These are phyloP conservation scores for Boletus reticulatus DNA, from an alignment of 768 basidiomycete genomes.

Conservation along the genomic window DNA sequence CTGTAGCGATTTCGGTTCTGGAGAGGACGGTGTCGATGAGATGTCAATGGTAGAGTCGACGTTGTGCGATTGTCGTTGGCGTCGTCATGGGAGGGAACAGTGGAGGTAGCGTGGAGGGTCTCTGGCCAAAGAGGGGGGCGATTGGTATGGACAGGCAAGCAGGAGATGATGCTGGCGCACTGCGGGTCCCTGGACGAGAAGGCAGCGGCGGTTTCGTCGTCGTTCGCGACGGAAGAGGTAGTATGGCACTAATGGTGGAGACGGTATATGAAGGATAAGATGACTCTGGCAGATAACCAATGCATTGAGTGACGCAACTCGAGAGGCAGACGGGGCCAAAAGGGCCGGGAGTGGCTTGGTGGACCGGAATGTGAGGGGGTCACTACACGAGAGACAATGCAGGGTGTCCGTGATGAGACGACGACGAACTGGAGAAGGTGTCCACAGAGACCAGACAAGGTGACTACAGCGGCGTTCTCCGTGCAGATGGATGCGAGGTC, in stretches of 20 bases:
- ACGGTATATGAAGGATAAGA: constrained; percentile 50
- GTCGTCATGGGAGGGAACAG: constrained; percentile 24
- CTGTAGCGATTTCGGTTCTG: constrained; percentile 51
- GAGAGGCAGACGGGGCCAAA: constrained; percentile 31
- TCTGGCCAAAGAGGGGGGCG: constrained; percentile 69
- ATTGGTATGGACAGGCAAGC: constrained; percentile 71
- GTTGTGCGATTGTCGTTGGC: constrained; percentile 5
- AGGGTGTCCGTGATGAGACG: constrained; percentile 27
- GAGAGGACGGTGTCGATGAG: constrained; percentile 54
- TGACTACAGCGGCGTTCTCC: constrained; percentile 56
- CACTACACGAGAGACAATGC: constrained; percentile 30
- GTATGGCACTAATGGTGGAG: constrained; percentile 36
- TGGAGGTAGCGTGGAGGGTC: constrained; percentile 31
- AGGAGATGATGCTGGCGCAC: constrained; percentile 21
- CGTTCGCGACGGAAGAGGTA: constrained; percentile 35
- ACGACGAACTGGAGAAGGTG: constrained; percentile 50
- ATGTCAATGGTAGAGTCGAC: constrained; percentile 48
- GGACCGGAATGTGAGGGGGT: constrained; percentile 43
- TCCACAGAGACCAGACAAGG: constrained; percentile 83
- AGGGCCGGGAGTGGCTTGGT: constrained; percentile 42
- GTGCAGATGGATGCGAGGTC: constrained; percentile 49
- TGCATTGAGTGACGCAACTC: constrained; percentile 36
- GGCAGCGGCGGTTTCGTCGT: constrained; percentile 54
- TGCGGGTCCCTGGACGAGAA: constrained; percentile 29
- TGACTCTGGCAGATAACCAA: constrained; percentile 39